These are phyloP conservation scores for Ophiosphaerella narmari DNA, from an alignment of 2,329 filamentous ascomycete species.

Conservation along the genomic window DNA sequence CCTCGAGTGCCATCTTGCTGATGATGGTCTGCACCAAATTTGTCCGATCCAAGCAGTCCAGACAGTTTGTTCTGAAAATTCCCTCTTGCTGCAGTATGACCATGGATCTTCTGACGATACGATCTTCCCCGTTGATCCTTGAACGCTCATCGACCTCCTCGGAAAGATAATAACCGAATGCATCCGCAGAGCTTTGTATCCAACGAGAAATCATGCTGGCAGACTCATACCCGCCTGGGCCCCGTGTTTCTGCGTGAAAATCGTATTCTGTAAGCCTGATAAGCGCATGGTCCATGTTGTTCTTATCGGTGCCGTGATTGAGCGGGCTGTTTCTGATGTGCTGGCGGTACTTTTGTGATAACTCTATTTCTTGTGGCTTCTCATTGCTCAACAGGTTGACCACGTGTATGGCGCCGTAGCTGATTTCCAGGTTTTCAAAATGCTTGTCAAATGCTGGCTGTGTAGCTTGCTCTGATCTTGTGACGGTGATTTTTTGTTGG, in stretches of 20 bases:
- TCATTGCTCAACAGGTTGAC: conserved; percentile 92
- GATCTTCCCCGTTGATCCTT: conserved; percentile 48
- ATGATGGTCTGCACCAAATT: conserved; percentile 96
- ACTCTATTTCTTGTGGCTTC: conserved; percentile 82
- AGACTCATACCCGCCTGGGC: conserved; percentile 84
- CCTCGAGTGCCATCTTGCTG: conserved; percentile 87
- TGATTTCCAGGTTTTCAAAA: conserved; percentile 81
- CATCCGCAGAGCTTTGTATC: conserved; percentile 78
- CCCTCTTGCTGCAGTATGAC: conserved; percentile 89
- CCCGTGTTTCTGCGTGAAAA: conserved; percentile 92
- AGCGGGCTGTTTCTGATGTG: conserved; percentile 77
- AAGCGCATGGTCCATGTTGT: conserved; percentile 69
- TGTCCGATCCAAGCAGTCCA: conserved; percentile 94
- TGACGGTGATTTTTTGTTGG: conserved; percentile 92
- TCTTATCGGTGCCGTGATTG: conserved; percentile 62
- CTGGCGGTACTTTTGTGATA: conserved; percentile 77
- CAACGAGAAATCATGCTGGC: conserved; percentile 81
- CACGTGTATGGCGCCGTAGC: conserved; percentile 89
- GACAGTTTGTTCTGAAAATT: conserved; percentile 93
- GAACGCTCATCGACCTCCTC: conserved; percentile 67
- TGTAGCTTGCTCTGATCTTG: conserved; percentile 84
- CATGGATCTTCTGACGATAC: conserved; percentile 53
- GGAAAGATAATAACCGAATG: conserved; percentile 90
- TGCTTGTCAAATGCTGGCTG: conserved; percentile 96
- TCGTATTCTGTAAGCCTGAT: conserved; percentile 87